Evolutionary conservation across 2,329 filamentous ascomycete species (phyloP), one percentile per base, ranked within the genome.

Genomic region (Decorospora gaudefroyi): DNA sequence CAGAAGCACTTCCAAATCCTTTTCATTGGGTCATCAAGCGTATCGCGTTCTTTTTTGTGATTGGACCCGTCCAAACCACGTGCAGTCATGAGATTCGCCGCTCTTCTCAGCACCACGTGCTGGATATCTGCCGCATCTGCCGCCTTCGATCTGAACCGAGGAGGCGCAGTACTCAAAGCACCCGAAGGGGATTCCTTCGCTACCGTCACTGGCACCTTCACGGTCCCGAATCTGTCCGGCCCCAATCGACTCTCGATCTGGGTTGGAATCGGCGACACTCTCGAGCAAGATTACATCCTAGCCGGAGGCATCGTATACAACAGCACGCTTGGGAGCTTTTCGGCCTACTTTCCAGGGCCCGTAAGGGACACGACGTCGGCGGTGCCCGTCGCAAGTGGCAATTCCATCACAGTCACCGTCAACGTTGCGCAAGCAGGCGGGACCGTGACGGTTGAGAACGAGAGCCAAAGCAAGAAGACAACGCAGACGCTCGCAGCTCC

Each of bases 61-160:
- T 25, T 46, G 27, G 25, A 18, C n/a, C n/a, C n/a, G n/a, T n/a
- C n/a, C 16, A 39, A 2, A 7, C 8, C 27, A 11, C n/a, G 19
- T 8, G 9, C 26, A 37, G 31, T 33, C 18, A 62, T 62, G 60
- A 57, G 40, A 36, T 9, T 46, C 19, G 33, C 34, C 15, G 12
- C 28, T 21, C 12, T 60, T 26, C 16, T 54, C 17, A 42, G 43
- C 25, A 26, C 27, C 12, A 21, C 46, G 2, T 51, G 42, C 38
- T 53, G 42, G 34, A 22, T 39, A 18, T 46, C 58, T n/a, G 22
- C 30, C 12, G 49, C 41, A 31, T 45, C 42, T 29, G 60, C 53
- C n/a, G 60, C 60, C 5, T 63, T 56, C 35, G 60, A 63, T 33
- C 43, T 47, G 8, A 62, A 62, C 26, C 47, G 59, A 9, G 60